Conservation (phyloP, 1,284 basidiomycete species). For the Agaricales sp. region DNA sequence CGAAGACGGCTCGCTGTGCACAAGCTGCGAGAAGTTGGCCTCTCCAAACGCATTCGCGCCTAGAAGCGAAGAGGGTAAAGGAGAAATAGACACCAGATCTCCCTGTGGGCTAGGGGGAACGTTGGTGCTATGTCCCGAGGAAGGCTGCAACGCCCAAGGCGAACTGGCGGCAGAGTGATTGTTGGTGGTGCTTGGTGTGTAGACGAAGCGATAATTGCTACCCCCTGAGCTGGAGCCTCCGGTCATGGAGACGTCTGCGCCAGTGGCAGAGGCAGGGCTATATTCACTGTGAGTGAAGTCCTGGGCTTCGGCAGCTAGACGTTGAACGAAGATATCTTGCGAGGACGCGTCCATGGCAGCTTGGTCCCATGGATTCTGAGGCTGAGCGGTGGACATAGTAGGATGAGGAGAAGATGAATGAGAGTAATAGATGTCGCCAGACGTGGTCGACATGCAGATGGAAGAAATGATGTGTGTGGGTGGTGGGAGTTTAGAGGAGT, state of each 20-base stretch:
- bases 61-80: no score
- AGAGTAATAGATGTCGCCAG: no score
- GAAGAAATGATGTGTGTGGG: no score
- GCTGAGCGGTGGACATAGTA: no score
- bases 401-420: no score
- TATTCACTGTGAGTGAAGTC: not conserved
- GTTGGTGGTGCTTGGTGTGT: not conserved
- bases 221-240: not conserved
- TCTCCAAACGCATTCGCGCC: not conserved
- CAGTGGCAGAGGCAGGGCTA: not conserved
- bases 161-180: not conserved
- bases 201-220: not conserved
- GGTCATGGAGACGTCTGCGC: not conserved
- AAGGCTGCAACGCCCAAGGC: not conserved
- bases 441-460: no score
- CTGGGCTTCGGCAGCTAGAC: not conserved
- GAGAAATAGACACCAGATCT: no score
- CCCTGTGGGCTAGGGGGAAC: no score
- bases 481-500: no score
- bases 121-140: no score
- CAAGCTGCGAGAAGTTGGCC: not conserved
- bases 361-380: not conserved
- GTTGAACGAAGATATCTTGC: not conserved
- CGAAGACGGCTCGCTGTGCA: not conserved
- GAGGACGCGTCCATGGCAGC: not conserved